Conservation (phyloP, 2,329 filamentous ascomycete species). For the Aspergillus uvarum region DNA sequence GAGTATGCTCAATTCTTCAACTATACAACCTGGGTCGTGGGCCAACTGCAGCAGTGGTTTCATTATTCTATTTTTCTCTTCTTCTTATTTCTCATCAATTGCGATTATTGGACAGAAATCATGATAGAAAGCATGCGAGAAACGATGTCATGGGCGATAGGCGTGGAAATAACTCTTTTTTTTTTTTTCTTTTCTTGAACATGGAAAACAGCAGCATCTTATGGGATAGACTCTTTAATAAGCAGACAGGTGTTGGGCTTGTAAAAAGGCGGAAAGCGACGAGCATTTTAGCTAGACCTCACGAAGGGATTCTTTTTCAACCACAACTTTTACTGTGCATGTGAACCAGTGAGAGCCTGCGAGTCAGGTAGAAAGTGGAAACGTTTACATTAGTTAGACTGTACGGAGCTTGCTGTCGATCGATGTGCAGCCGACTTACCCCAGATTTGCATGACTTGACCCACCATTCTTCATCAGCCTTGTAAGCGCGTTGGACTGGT, state of each 20-base stretch:
- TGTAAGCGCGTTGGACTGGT: background rate
- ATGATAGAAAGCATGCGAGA: background rate
- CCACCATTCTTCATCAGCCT: background rate
- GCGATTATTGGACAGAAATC: background rate
- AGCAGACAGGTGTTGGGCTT: background rate
- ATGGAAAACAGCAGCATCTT: background rate
- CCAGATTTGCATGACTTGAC: background rate
- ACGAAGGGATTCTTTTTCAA: background rate
- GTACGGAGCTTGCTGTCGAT: background rate
- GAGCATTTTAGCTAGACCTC: background rate
- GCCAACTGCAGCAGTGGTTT: background rate
- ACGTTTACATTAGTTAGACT: too few relatives aligned
- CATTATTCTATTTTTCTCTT: background rate
- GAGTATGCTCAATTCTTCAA: too few relatives aligned
- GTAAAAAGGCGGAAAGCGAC: background rate
- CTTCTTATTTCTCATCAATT: background rate
- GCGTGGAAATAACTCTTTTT: background rate
- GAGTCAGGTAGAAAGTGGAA: too few relatives aligned
- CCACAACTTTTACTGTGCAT: too few relatives aligned
- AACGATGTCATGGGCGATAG: conserved; percentile 1
- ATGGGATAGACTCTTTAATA: conserved; percentile 10
- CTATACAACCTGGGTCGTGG: background rate
- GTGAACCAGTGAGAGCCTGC: too few relatives aligned
- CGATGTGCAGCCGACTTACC: background rate
- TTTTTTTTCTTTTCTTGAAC: background rate